These are phyloP conservation scores for Candolleomyces efflorescens DNA, from an alignment of 768 basidiomycete genomes.

Conservation along the genomic window DNA sequence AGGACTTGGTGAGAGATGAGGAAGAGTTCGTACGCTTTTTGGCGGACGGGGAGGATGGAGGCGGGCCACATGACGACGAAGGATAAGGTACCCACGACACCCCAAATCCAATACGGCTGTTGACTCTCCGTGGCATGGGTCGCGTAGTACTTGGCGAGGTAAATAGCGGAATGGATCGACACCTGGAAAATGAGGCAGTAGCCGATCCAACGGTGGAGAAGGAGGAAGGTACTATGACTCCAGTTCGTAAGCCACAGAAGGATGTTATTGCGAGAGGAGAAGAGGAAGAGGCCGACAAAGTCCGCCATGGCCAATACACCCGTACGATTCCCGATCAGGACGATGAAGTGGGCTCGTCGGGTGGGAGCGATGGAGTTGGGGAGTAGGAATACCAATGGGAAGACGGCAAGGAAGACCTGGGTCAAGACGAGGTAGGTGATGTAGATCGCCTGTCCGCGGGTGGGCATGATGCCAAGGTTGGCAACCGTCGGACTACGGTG, in stretches of 20 bases:
- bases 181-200: constrained; percentile 10
- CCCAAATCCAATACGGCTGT: constrained; percentile 9
- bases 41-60: constrained; percentile 47
- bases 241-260: constrained; percentile 12
- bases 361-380: constrained; percentile 6
- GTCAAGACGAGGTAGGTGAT: constrained; percentile 6
- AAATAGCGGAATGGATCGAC: constrained; percentile 6
- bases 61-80: constrained; percentile 18
- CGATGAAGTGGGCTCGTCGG: not conserved
- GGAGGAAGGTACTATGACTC: constrained; percentile 12
- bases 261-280: constrained; percentile 10
- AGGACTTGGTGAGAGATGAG: constrained; percentile 41
- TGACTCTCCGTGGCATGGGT: constrained; percentile 2
- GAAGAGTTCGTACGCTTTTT: constrained; percentile 49
- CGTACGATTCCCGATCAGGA: constrained; percentile 6
- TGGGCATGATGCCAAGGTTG: constrained; percentile 6
- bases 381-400: constrained; percentile 5
- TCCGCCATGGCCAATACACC: constrained; percentile 10
- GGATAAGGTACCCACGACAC: constrained; percentile 9
- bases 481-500: constrained; percentile 1
- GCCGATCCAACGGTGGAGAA: constrained; percentile 10
- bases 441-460: constrained; percentile 9
- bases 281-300: constrained; percentile 11
- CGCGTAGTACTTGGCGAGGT: not conserved
- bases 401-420: constrained; percentile 9